These are phyloP conservation scores for Volutella citrinella DNA, from an alignment of 2,329 filamentous ascomycete genomes.

Conservation along the genomic window DNA sequence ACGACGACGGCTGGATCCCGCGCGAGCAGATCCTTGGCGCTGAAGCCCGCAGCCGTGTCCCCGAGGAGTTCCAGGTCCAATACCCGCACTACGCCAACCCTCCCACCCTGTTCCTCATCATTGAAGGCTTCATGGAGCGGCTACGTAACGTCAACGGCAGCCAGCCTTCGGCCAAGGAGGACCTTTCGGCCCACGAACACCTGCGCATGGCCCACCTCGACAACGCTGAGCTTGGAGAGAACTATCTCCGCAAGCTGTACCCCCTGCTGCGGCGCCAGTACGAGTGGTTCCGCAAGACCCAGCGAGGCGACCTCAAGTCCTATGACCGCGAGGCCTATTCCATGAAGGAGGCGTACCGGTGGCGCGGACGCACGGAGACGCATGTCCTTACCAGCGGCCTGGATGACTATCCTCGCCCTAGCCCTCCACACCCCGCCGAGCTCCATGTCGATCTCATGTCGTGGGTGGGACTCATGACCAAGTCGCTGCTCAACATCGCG, in stretches of 20 bases:
- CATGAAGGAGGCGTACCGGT: slow-evolving; percentile 88
- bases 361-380: slow-evolving; percentile 82
- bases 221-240: slow-evolving; percentile 63
- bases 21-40: slow-evolving; percentile 91
- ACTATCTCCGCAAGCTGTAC: slow-evolving; percentile 75
- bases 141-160: slow-evolving; percentile 57
- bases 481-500: slow-evolving; percentile 78
- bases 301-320: slow-evolving; percentile 82
- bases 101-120: slow-evolving; percentile 86
- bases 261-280: slow-evolving; percentile 87
- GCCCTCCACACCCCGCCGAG: slow-evolving; percentile 93
- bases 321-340: slow-evolving; percentile 90
- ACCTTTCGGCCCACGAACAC: slow-evolving; percentile 38
- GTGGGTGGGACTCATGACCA: slow-evolving; percentile 97
- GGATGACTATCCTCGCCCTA: slow-evolving; percentile 91
- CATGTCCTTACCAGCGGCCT: slow-evolving; percentile 92
- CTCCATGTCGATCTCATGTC: slow-evolving; percentile 91
- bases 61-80: slow-evolving; percentile 86
- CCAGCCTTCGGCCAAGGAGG: slow-evolving; percentile 40
- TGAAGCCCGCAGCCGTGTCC: slow-evolving; percentile 94
- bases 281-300: slow-evolving; percentile 91
- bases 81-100: slow-evolving; percentile 98
- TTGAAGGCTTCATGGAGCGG: slow-evolving; percentile 81
- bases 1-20: slow-evolving; percentile 95
- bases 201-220: slow-evolving; percentile 64